Evolutionary conservation across 2,329 filamentous ascomycete species (phyloP).

Genomic region (Colletotrichum lentis): DNA sequence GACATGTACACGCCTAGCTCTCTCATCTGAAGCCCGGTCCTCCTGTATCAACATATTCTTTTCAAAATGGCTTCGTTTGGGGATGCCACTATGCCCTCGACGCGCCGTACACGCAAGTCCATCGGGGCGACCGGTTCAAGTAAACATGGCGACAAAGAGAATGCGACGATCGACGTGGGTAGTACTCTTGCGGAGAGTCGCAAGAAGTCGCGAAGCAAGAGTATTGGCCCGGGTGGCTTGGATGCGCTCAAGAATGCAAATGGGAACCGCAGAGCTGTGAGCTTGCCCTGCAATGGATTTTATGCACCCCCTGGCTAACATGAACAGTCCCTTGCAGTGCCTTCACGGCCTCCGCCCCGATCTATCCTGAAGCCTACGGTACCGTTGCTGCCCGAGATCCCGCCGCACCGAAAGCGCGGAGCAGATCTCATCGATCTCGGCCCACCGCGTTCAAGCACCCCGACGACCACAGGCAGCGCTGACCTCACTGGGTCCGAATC

Average conservation of each 20-base stretch:
- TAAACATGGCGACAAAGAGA: conserved; percentile 73
- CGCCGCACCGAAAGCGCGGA: conserved; percentile 63
- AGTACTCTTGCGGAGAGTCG: conserved; percentile 61
- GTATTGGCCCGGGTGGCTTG: conserved; percentile 89
- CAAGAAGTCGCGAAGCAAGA: conserved; percentile 89
- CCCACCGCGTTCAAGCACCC: conserved; percentile 51
- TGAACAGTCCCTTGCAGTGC: conserved; percentile 63
- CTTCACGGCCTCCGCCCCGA: conserved; percentile 60
- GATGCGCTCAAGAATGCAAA: conserved; percentile 79
- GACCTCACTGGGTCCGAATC: conserved; percentile 50
- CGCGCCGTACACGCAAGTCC: conserved; percentile 74
- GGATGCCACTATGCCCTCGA: conserved; percentile 62
- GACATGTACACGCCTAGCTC: conserved; percentile 24
- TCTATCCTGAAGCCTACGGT: conserved; percentile 87
- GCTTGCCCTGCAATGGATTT: conserved; percentile 39
- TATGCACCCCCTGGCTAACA: conserved; percentile 38
- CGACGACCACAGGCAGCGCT: conserved; percentile 47
- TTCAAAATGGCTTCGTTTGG: conserved; percentile 50
- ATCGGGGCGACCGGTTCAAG: conserved; percentile 55
- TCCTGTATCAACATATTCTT: neutral
- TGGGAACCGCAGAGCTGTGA: conserved; percentile 83
- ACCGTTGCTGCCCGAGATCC: conserved; percentile 71
- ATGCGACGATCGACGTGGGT: conserved; percentile 73
- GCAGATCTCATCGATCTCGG: conserved; percentile 27
- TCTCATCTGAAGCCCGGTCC: conserved; percentile 11